Percentiles rank a stretch among this genome's conserved stretches.
phyloP scores from a whole-genome alignment of 352 stramenopile species.

The Pythium apleroticum region DNA sequence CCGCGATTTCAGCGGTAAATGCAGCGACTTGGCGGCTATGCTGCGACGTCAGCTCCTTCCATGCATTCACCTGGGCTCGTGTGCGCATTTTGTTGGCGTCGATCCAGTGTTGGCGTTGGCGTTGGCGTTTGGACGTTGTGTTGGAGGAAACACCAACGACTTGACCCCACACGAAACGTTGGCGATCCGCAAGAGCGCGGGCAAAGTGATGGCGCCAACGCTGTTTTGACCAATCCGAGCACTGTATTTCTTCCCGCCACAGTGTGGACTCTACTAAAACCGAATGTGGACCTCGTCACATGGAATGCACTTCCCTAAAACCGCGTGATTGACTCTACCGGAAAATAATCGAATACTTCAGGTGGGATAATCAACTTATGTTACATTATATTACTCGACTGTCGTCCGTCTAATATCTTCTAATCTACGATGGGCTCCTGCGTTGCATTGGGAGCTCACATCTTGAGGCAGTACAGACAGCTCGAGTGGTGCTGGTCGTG shows the following conservation, averaged over 20 bases:
- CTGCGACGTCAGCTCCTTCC: constrained; percentile 13
- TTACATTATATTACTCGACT: constrained; percentile 7
- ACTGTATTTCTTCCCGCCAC: constrained; percentile 2
- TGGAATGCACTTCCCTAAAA: neutral
- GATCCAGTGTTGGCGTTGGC: neutral
- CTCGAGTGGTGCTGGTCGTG: constrained; percentile 21
- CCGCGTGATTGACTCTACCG: neutral
- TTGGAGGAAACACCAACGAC: constrained; percentile 2
- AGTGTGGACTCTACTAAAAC: neutral
- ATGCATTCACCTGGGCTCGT: constrained; percentile 19
- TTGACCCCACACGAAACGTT: constrained; percentile 8
- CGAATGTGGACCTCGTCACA: neutral
- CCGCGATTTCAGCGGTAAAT: constrained; percentile 21
- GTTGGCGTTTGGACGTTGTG: neutral
- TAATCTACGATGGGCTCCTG: constrained; percentile 9
- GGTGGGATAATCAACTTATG: neutral
- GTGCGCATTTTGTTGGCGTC: constrained; percentile 21
- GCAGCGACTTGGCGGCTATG: constrained; percentile 18
- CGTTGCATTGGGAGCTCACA: constrained; percentile 9
- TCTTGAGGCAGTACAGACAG: constrained; percentile 34
- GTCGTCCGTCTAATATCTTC: constrained; percentile 9
- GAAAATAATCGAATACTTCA: neutral
- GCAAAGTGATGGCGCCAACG: constrained; percentile 3
- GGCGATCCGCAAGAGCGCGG: constrained; percentile 22
- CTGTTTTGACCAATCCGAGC: constrained; percentile 15